Evolutionary conservation across 1,284 basidiomycete genomes (phyloP).

Genomic region (Melampsora larici-populina): DNA sequence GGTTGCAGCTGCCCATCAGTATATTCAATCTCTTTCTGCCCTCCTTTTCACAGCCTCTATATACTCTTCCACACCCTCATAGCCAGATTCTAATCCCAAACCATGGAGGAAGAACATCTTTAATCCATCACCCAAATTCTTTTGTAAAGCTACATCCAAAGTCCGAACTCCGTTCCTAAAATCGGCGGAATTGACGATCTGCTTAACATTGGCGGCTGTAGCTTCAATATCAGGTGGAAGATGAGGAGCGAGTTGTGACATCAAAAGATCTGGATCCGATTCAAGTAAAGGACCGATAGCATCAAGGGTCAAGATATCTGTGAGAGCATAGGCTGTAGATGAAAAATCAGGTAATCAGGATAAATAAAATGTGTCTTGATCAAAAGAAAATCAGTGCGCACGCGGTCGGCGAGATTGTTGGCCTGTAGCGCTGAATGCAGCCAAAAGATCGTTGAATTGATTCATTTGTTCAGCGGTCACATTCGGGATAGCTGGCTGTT

Average conservation of each 20-base stretch:
- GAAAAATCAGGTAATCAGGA: background rate
- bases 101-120: constrained; percentile 29
- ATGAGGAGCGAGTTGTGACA: constrained; percentile 43
- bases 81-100: constrained; percentile 15
- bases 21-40: background rate
- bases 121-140: constrained; percentile 14
- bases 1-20: too few relatives aligned
- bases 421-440: constrained; percentile 6
- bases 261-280: constrained; percentile 31
- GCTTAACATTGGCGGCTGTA: constrained; percentile 18
- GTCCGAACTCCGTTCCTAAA: constrained; percentile 3
- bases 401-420: constrained; percentile 2
- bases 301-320: constrained; percentile 20
- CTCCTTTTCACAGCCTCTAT: constrained; percentile 67
- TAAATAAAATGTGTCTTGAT: background rate
- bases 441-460: constrained; percentile 31
- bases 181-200: constrained; percentile 9
- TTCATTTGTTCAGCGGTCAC: constrained; percentile 30
- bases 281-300: constrained; percentile 16
- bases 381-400: background rate
- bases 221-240: constrained; percentile 43
- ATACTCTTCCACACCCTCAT: constrained; percentile 20
- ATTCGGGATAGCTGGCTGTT: background rate
- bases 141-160: constrained; percentile 13
- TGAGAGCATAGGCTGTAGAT: constrained; percentile 8